Evolutionary conservation across 805 yeast species (phyloP), one percentile per base, ranked within the genome.

Genomic region (Zygosaccharomyces kombuchaensis): DNA sequence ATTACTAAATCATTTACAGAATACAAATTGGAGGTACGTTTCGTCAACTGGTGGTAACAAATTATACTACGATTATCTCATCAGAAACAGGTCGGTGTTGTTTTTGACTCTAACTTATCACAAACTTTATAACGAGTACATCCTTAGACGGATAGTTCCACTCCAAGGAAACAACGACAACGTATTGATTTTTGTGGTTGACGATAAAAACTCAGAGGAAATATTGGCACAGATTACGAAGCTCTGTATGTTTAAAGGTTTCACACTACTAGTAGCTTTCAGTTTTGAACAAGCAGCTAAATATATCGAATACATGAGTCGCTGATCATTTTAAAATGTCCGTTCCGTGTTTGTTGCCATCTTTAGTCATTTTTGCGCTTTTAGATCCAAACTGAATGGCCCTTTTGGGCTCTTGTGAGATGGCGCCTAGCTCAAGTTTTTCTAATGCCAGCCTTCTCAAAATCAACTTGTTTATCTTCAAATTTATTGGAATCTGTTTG

Each of bases 351-450:
- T 77, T 71, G 54, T 80, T 84, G 3, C 90, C 83, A 36, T 84
- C 78, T 1, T 91, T 91, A 2, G 80, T 73, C 83, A 93, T 80
- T 64, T 91, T 95, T 1, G 99, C 99, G 60, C 96, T 84, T 52
- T 85, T 82, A 0, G 98, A 87, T 0, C 99, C 99, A 65, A 93
- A 93, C 60, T 93, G 99, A 49, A 93, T 89, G 0, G 99, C 99
- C 38, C 99, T 72, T 60, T 93, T 93, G 1, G 84, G 79, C 59
- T 93, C 98, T 17, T 72, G 69, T 13, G 80, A 68, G 0, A 89
- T 93, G 62, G 73, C 74, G 0, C 52, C 60, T 27, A 87, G 60
- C 0, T 74, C 76, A 14, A 83, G 53, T 0, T 56, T 61, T 0
- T 52, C 53, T 12, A 36, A 36, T 0, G 97, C 96, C 6, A 86